Conservation (phyloP, 148 eudicot species). For the Chenopodium berlandieri region DNA sequence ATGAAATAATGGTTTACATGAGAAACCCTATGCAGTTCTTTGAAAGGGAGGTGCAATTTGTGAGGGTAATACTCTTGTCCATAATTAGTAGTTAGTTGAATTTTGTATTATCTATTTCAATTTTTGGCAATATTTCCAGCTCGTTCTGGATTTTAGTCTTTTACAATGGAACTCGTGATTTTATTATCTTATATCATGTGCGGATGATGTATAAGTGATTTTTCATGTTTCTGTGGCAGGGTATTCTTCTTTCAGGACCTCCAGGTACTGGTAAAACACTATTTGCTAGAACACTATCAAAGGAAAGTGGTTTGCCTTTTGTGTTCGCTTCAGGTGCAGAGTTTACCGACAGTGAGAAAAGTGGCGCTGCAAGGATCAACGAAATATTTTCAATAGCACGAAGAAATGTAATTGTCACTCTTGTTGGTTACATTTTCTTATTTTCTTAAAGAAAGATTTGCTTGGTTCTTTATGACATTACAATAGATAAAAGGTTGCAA, state of each 20-base stretch:
- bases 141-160: not conserved
- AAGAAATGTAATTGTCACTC: constrained; percentile 62
- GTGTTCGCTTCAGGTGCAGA: constrained; percentile 98
- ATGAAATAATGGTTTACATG: constrained; percentile 89
- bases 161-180: not conserved
- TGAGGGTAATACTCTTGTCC: constrained; percentile 52
- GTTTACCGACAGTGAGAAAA: constrained; percentile 90
- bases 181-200: not conserved
- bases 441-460: not conserved
- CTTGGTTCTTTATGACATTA: not conserved
- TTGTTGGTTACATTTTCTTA: not conserved
- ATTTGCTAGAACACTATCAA: constrained; percentile 82
- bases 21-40: constrained; percentile 85
- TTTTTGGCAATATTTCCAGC: not conserved
- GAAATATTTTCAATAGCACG: constrained; percentile 78
- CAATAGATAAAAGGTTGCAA: not conserved
- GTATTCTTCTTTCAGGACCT: constrained; percentile 89
- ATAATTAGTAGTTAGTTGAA: not conserved
- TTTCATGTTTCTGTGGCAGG: constrained; percentile 41
- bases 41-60: constrained; percentile 81
- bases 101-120: not conserved
- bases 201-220: constrained; percentile 4
- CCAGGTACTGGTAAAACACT: constrained; percentile 98
- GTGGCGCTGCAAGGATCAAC: constrained; percentile 86
- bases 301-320: constrained; percentile 91